Conservation (phyloP, 495 filamentous ascomycete species). For the Xylaria scruposa region DNA sequence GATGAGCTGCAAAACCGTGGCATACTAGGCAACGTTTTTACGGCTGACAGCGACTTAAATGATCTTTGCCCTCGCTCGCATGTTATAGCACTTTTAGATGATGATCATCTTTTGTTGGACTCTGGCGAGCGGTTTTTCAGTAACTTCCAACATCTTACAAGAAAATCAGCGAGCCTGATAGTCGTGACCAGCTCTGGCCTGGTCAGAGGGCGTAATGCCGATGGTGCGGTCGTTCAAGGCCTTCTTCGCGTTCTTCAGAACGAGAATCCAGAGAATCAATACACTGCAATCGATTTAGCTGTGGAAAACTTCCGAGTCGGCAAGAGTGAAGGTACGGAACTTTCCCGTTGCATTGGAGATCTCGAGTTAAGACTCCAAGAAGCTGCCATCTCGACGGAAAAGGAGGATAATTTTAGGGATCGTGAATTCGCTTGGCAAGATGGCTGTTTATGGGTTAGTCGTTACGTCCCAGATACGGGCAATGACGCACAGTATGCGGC, state of each 20-base stretch:
- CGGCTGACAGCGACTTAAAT: too few species aligned
- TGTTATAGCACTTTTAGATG: constrained; percentile 33
- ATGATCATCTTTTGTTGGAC: constrained; percentile 25
- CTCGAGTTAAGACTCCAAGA: constrained; percentile 15
- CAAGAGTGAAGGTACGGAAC: not conserved
- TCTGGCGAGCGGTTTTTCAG: constrained; percentile 24
- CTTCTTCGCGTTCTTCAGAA: constrained; percentile 38
- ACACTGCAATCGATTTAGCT: constrained; percentile 41
- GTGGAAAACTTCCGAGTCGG: not conserved
- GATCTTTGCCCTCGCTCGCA: not conserved
- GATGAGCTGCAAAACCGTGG: too few species aligned
- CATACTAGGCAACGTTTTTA: too few species aligned
- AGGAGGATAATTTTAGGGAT: constrained; percentile 21
- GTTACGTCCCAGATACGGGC: constrained; percentile 38
- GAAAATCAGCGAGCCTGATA: constrained; percentile 33
- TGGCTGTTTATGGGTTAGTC: constrained; percentile 40
- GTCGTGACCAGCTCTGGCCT: constrained; percentile 42
- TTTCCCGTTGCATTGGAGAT: constrained; percentile 10
- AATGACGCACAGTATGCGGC: too few species aligned
- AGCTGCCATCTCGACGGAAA: constrained; percentile 20
- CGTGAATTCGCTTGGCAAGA: constrained; percentile 43
- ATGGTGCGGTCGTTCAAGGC: constrained; percentile 36
- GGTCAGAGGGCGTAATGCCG: constrained; percentile 34
- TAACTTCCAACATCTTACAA: constrained; percentile 33
- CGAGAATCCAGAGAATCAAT: constrained; percentile 35